These are phyloP conservation scores for Clavariopsis aquatica DNA, from an alignment of 495 filamentous ascomycete species.

Conservation along the genomic window DNA sequence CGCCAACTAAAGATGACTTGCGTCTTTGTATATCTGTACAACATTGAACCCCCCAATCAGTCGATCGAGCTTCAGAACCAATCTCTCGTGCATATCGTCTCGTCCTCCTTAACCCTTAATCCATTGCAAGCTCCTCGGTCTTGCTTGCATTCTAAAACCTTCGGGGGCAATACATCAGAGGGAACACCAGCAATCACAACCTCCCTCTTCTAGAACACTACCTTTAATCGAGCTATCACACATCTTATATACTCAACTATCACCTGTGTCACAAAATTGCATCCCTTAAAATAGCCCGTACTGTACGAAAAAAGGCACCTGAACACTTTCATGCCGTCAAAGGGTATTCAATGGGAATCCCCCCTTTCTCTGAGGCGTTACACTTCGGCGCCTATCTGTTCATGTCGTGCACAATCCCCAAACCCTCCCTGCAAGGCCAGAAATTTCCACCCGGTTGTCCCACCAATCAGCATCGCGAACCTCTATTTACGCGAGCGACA, in stretches of 20 bases:
- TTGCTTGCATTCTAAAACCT: background rate
- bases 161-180: too few relatives aligned
- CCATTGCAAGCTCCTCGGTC: background rate
- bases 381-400: background rate
- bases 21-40: background rate
- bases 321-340: background rate
- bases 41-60: background rate
- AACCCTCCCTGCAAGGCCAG: background rate
- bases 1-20: background rate
- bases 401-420: background rate
- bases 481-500: background rate
- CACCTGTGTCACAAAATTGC: too few relatives aligned
- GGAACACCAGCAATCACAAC: too few relatives aligned
- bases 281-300: too few relatives aligned
- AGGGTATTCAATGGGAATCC: background rate
- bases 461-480: constrained; percentile 1
- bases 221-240: too few relatives aligned
- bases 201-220: too few relatives aligned
- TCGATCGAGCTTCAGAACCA: background rate
- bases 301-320: background rate
- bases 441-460: background rate
- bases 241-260: too few relatives aligned
- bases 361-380: background rate
- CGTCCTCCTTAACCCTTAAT: background rate
- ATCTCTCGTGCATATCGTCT: background rate